Conservation (phyloP, 768 basidiomycete species). For the Agaricus subrufescens region DNA sequence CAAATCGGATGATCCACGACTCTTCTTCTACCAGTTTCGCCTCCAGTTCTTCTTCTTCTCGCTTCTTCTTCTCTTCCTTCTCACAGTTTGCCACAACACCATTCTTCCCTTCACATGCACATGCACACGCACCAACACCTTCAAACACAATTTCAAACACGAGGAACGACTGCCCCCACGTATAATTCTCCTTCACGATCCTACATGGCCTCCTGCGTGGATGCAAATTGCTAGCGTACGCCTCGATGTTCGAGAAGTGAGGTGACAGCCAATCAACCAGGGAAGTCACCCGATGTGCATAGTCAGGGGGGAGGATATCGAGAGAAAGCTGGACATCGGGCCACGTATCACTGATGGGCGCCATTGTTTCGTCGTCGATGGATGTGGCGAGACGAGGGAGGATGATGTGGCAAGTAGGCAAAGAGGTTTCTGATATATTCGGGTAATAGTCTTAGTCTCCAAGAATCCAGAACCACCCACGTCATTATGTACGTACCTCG, state of each 20-base stretch:
- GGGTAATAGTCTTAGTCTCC: too few species aligned
- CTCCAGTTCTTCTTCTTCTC: slow-evolving; percentile 10
- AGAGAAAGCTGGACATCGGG: slow-evolving; percentile 31
- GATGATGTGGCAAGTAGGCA: background rate
- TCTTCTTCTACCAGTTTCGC: background rate
- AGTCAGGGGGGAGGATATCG: slow-evolving; percentile 28
- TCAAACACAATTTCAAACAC: slow-evolving; percentile 33
- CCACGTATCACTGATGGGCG: slow-evolving; percentile 34
- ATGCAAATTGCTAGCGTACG: slow-evolving; percentile 30
- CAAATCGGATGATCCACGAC: slow-evolving; percentile 39
- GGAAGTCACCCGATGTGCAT: slow-evolving; percentile 28
- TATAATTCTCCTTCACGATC: slow-evolving; percentile 29
- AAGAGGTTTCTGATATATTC: background rate
- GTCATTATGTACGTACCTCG: slow-evolving; percentile 1
- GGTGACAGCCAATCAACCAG: slow-evolving; percentile 31
- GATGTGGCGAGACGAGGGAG: background rate
- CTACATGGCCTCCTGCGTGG: slow-evolving; percentile 23
- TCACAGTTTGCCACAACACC: slow-evolving; percentile 1
- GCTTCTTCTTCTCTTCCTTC: background rate
- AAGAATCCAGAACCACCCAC: background rate
- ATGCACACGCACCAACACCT: background rate
- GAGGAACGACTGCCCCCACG: slow-evolving; percentile 38
- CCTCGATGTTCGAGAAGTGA: slow-evolving; percentile 24
- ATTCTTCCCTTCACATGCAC: background rate
- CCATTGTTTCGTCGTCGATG: background rate